A percentile compares a stretch with the other conserved stretches of the same genome.
Conservation (phyloP, 768 basidiomycete genomes). For the Hypsizygus marmoreus region DNA sequence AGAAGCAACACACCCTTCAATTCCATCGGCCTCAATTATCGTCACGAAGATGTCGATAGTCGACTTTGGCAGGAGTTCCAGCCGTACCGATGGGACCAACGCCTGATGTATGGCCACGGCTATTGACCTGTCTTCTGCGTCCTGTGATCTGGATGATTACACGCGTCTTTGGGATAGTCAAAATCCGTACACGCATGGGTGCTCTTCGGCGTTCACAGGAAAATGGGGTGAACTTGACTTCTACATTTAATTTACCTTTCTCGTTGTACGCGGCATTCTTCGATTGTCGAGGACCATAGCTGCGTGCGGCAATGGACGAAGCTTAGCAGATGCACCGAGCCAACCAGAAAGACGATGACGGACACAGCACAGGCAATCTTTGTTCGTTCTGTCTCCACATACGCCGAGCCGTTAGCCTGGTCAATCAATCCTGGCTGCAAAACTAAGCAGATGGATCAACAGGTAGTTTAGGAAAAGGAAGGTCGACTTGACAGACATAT, state of each 20-base stretch:
- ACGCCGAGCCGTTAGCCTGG: slow-evolving; percentile 96
- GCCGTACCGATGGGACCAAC: slow-evolving; percentile 77
- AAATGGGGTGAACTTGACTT: slow-evolving; percentile 96
- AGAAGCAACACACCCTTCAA: slow-evolving; percentile 86
- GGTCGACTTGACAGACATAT: slow-evolving; percentile 70
- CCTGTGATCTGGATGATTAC: slow-evolving; percentile 50
- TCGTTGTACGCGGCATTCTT: slow-evolving; percentile 83
- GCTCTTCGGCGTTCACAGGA: slow-evolving; percentile 77
- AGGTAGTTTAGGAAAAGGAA: background rate
- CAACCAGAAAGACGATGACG: slow-evolving; percentile 32
- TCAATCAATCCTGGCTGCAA: slow-evolving; percentile 87
- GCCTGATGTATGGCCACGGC: slow-evolving; percentile 86
- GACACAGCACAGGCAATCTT: slow-evolving; percentile 98
- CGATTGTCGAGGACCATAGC: slow-evolving; percentile 85
- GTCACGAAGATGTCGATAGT: slow-evolving; percentile 90
- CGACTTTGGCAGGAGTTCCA: slow-evolving; percentile 93
- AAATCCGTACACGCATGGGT: slow-evolving; percentile 75
- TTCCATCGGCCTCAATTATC: slow-evolving; percentile 88
- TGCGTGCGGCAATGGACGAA: slow-evolving; percentile 26
- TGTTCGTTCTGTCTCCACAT: slow-evolving; percentile 88
- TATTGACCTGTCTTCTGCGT: slow-evolving; percentile 89
- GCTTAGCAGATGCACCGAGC: slow-evolving; percentile 8
- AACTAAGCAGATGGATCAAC: slow-evolving; percentile 48
- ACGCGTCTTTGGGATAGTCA: slow-evolving; percentile 9
- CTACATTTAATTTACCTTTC: slow-evolving; percentile 86